phyloP scores from a whole-genome alignment of 345 rosid genomes.

The Orychophragmus violaceus region DNA sequence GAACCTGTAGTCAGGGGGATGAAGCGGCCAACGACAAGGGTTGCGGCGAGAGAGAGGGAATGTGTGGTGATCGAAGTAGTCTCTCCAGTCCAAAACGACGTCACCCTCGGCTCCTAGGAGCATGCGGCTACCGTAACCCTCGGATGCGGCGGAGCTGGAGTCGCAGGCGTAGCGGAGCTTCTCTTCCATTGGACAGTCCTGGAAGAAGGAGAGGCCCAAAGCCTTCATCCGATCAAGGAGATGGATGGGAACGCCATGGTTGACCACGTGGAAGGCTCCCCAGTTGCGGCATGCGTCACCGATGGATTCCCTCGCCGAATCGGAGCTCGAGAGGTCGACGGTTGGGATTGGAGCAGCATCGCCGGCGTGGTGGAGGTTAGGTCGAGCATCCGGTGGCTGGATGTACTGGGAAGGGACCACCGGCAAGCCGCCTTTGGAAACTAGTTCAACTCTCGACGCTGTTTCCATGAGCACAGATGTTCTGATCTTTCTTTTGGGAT shows the following conservation, averaged over 20 bases:
- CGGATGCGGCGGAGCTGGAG: slow-evolving; percentile 56
- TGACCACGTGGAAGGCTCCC: slow-evolving; percentile 83
- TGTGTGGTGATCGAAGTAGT: slow-evolving; percentile 86
- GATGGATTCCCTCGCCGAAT: slow-evolving; percentile 35
- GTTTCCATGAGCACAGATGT: slow-evolving; percentile 21
- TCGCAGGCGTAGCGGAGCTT: slow-evolving; percentile 75
- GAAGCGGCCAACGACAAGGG: slow-evolving; percentile 66
- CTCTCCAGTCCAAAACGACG: slow-evolving; percentile 83
- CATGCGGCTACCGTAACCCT: slow-evolving; percentile 87
- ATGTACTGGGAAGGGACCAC: slow-evolving; percentile 65
- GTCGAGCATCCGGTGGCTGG: slow-evolving; percentile 57
- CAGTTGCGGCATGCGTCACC: slow-evolving; percentile 58
- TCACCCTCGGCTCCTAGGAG: slow-evolving; percentile 35
- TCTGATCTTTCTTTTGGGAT: neutral
- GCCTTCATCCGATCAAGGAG: slow-evolving; percentile 43
- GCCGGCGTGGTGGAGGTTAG: slow-evolving; percentile 4
- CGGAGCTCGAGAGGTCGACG: slow-evolving; percentile 40
- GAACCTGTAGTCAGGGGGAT: slow-evolving; percentile 64
- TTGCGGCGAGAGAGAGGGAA: slow-evolving; percentile 71
- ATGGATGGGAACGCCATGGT: slow-evolving; percentile 57
- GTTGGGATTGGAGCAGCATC: slow-evolving; percentile 39
- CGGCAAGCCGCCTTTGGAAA: slow-evolving; percentile 38
- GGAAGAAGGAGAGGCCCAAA: slow-evolving; percentile 52
- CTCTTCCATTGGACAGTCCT: slow-evolving; percentile 43
- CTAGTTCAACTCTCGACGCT: slow-evolving; percentile 46